Conservation (phyloP, 495 filamentous ascomycete genomes). For the Penicillium salamii region DNA sequence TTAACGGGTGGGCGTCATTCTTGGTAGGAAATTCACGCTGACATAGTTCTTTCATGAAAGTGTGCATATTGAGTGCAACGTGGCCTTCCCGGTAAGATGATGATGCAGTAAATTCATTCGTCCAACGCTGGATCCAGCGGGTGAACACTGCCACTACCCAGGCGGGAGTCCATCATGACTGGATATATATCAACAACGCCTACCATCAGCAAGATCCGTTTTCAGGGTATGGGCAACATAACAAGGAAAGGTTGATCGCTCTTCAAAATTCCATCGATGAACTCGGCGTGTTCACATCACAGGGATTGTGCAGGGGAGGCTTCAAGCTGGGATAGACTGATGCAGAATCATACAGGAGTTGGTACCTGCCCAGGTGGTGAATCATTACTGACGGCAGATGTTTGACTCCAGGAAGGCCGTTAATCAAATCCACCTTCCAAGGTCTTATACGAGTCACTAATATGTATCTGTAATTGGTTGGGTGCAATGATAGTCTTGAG, state of each 20-base stretch:
- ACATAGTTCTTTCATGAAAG: constrained; percentile 10
- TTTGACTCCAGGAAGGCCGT: no score
- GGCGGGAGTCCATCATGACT: constrained; percentile 3
- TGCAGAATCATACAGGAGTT: no score
- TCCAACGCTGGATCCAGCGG: not conserved
- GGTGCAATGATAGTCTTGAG: no score
- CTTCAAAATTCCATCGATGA: constrained; percentile 1
- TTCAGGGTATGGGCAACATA: constrained; percentile 28
- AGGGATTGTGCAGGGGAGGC: constrained; percentile 1
- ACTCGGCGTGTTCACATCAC: not conserved
- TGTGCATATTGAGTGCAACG: constrained; percentile 25
- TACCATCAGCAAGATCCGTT: constrained; percentile 28
- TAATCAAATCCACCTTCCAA: no score
- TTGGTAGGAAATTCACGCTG: not conserved
- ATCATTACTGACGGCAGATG: no score
- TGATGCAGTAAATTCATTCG: constrained; percentile 4
- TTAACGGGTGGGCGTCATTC: constrained; percentile 9
- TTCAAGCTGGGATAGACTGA: constrained; percentile 6
- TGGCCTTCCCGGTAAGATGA: constrained; percentile 31
- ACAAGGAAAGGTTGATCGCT: constrained; percentile 2
- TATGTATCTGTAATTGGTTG: no score
- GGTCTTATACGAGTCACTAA: no score
- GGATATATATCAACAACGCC: constrained; percentile 26
- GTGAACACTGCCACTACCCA: not conserved
- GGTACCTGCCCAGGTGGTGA: no score